These are phyloP conservation scores for Dendrothele bispora DNA, from an alignment of 768 basidiomycete genomes.

Conservation along the genomic window DNA sequence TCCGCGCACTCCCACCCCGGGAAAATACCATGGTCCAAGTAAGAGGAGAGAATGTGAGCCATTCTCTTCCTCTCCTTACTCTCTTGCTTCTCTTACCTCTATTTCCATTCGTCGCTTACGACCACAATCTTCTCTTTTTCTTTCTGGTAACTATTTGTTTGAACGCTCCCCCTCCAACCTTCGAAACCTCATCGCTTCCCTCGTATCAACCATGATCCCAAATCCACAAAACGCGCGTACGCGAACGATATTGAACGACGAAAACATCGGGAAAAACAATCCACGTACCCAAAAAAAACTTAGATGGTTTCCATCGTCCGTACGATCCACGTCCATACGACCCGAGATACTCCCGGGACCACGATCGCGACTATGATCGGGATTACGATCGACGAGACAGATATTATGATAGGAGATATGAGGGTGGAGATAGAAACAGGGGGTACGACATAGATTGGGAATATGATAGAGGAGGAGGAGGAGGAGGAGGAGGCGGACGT, in stretches of 20 bases:
- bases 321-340: slow-evolving; percentile 94
- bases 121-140: no score
- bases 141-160: no score
- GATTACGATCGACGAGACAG: slow-evolving; percentile 20
- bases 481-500: slow-evolving; percentile 21
- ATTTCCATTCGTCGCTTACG: slow-evolving; percentile 41
- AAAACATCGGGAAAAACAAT: no score
- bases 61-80: background rate
- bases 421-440: background rate
- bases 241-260: no score
- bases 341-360: slow-evolving; percentile 68
- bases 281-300: no score
- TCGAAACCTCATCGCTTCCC: no score
- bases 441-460: background rate
- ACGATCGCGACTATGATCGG: slow-evolving; percentile 34
- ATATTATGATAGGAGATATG: background rate
- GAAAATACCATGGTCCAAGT: slow-evolving; percentile 91
- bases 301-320: no score
- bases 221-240: no score
- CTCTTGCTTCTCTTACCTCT: background rate
- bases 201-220: no score
- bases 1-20: slow-evolving; percentile 91
- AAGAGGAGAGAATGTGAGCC: slow-evolving; percentile 65
- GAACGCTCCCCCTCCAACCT: no score
- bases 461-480: slow-evolving; percentile 8